Conservation (phyloP, 257 asterid species). For the Solanum paucissectum region DNA sequence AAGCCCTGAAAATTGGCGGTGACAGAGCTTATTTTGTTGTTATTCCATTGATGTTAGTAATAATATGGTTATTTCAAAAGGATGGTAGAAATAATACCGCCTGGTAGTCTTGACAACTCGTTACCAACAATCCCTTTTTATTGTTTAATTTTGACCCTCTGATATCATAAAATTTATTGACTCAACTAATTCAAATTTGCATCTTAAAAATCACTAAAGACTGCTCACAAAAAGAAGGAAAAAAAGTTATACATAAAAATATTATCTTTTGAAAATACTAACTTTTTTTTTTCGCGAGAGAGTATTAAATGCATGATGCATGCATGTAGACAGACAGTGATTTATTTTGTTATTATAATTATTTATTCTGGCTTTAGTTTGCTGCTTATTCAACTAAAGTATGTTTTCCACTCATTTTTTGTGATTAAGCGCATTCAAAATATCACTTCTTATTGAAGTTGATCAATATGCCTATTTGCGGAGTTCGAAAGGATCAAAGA, state of each 20-base stretch:
- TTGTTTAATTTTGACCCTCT: neutral
- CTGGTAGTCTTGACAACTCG: neutral
- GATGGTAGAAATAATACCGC: neutral
- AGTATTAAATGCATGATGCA: neutral
- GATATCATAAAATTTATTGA: neutral
- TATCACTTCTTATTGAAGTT: neutral
- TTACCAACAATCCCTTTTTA: neutral
- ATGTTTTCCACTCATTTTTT: neutral
- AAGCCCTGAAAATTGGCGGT: neutral
- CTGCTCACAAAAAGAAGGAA: neutral
- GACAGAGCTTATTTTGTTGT: neutral
- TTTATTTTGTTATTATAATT: neutral
- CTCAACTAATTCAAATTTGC: neutral
- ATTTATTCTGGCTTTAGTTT: neutral
- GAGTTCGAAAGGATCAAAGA: neutral
- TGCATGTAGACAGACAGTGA: neutral
- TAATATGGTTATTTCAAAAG: neutral
- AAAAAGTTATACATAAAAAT: too few relatives aligned
- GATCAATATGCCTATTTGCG: neutral
- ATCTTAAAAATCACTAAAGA: neutral
- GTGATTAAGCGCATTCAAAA: neutral
- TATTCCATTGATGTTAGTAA: neutral
- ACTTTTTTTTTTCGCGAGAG: too few relatives aligned
- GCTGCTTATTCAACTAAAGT: neutral
- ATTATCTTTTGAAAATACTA: neutral